Base-by-base conservation (phyloP, 2,329 filamentous ascomycete genomes). In the Chaetothyriales sp. region DNA sequence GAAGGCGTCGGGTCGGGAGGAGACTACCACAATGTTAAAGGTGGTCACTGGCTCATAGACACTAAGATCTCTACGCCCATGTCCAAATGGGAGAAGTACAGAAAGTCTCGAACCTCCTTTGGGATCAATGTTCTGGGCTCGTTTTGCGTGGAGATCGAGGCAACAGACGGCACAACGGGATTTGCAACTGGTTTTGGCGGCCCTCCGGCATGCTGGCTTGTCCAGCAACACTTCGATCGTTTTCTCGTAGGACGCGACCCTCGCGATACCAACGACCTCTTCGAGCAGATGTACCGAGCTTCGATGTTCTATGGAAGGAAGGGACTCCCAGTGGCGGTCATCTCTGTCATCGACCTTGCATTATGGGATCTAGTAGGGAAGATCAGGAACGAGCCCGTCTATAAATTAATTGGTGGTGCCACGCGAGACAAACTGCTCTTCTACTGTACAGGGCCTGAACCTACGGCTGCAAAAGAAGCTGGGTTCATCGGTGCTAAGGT, bases 251-350 rank as follows among this genome's bases (percentile, higher is more conserved):
- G 88, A 44, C 83, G 86, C 61, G 89, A 95, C 67, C 89, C 89
- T 9, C 78, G 89, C 61, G 88, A 95, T 65, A 94, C 87, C 50
- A 95, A 94, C 69, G 78, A 89, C 57, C 74, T 95, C 28, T 95
- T 94, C 66, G 89, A 95, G 73, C 88, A 94, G 68, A 95, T 95
- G 89, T 95, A 95, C 74, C 82, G 89, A 54, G 86, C 78, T 1
- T 94, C 88, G 60, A 94, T 95, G 86, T 95, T 95, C 74, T 95
- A 95, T 65, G 89, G 89, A 56, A 83, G 89, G 60, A 95, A 95
- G 69, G 89, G 89, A 46, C 80, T 95, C 1, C 85, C 89, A 1
- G 79, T 90, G 9, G 89, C 89, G 50, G 84, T 94, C 63, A 95
- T 95, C 64, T 94, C 88, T 1, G 89, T 95, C 58, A 92, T 95